phyloP scores from a whole-genome alignment of 345 rosid species.

The Reutealis trisperma region DNA sequence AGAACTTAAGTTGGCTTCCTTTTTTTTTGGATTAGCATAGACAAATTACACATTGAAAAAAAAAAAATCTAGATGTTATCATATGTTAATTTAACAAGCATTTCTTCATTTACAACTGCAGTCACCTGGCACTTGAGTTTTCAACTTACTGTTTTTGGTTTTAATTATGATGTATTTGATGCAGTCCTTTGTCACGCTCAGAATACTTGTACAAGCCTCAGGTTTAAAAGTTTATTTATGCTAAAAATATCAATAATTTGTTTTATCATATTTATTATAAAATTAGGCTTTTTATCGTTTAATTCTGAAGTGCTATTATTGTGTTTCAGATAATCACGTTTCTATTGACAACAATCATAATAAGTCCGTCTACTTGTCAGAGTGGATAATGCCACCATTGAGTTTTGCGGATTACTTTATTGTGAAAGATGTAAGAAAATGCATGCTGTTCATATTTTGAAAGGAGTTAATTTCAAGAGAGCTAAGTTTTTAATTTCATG shows the following conservation, averaged over 20 bases:
- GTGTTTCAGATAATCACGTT: slow-evolving; percentile 41
- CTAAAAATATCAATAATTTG: slow-evolving; percentile 1
- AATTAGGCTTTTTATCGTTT: neutral
- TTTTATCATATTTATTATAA: neutral
- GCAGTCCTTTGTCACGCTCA: slow-evolving; percentile 79
- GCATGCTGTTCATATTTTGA: neutral
- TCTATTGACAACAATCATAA: slow-evolving; percentile 20
- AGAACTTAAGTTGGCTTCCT: neutral
- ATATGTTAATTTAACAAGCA: neutral
- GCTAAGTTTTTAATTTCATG: neutral
- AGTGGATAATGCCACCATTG: slow-evolving; percentile 66
- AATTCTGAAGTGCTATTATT: slow-evolving; percentile 4
- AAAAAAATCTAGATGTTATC: neutral
- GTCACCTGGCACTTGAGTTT: neutral
- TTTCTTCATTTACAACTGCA: neutral
- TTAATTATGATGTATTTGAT: slow-evolving; percentile 16
- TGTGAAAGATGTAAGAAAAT: slow-evolving; percentile 53
- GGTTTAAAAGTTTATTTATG: slow-evolving; percentile 32
- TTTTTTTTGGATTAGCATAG: neutral
- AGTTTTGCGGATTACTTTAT: slow-evolving; percentile 49
- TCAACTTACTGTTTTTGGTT: neutral
- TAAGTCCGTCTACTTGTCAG: slow-evolving; percentile 32
- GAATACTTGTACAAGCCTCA: slow-evolving; percentile 46
- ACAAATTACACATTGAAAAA: neutral
- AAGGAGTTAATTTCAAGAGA: neutral